Percentiles rank a stretch among this genome's conserved stretches.
These are phyloP conservation scores for Murraya koenigii DNA, from an alignment of 345 rosid genomes.

Conservation along the genomic window DNA sequence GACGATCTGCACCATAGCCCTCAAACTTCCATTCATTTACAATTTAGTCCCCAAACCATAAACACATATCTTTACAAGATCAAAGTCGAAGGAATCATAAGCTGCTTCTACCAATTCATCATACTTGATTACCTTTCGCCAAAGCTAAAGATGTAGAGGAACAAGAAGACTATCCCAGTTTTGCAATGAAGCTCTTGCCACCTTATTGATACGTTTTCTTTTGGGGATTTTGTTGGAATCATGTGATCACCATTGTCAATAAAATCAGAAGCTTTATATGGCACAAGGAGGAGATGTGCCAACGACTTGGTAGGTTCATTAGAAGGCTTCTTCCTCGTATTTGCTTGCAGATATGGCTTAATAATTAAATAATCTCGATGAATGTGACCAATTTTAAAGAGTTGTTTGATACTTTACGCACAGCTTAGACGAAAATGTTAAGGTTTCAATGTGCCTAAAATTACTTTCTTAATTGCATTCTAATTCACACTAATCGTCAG, in stretches of 20 bases:
- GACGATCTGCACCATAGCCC: too few relatives aligned
- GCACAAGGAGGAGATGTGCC: conserved; percentile 39
- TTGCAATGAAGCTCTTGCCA: conserved; percentile 46
- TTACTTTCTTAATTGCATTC: conserved; percentile 35
- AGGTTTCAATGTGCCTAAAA: conserved; percentile 16
- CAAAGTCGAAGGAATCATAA: conserved; percentile 44
- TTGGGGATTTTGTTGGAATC: conserved; percentile 64
- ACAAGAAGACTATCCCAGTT: conserved; percentile 52
- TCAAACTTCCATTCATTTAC: too few relatives aligned
- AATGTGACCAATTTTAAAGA: conserved; percentile 10
- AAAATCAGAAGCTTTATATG: conserved; percentile 43
- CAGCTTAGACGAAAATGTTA: conserved; percentile 27
- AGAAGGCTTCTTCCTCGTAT: conserved; percentile 21
- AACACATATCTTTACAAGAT: too few relatives aligned
- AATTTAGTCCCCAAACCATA: too few relatives aligned
- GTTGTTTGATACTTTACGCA: conserved; percentile 25
- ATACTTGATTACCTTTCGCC: conserved; percentile 42
- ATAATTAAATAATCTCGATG: conserved; percentile 9
- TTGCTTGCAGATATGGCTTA: conserved; percentile 14
- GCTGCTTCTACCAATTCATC: conserved; percentile 45
- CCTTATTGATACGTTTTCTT: conserved; percentile 37
- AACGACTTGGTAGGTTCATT: conserved; percentile 34
- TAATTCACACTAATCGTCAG: conserved; percentile 38
- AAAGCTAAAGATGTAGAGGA: conserved; percentile 53
- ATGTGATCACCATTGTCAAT: conserved; percentile 50